Percentiles rank a stretch among this genome's conserved stretches.
Evolutionary conservation across 306 rosid genomes (phyloP).

Genomic region (Oxytropis ochrocephala): DNA sequence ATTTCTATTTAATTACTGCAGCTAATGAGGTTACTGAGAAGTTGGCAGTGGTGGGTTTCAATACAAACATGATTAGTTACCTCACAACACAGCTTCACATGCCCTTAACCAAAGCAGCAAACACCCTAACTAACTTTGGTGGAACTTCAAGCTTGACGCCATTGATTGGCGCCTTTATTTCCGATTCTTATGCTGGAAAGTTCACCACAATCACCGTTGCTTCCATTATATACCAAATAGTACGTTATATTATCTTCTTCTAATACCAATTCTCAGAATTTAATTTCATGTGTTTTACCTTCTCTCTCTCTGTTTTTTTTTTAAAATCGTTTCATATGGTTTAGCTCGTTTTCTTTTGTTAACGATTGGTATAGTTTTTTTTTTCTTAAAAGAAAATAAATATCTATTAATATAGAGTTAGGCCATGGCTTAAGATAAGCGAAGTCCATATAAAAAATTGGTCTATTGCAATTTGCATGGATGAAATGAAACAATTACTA

Average conservation of each 20-base stretch:
- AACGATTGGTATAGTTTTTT: too few relatives aligned
- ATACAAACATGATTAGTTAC: slow-evolving; percentile 79
- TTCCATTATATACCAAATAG: slow-evolving; percentile 74
- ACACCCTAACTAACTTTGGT: slow-evolving; percentile 69
- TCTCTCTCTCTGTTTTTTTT: too few relatives aligned
- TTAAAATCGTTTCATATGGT: too few relatives aligned
- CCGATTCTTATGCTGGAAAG: slow-evolving; percentile 74
- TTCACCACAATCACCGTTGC: slow-evolving; percentile 73
- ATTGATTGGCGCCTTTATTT: slow-evolving; percentile 82
- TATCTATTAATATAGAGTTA: too few relatives aligned
- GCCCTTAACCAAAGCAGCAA: slow-evolving; percentile 91
- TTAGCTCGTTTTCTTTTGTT: too few relatives aligned
- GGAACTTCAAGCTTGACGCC: slow-evolving; percentile 94
- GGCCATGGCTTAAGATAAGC: too few relatives aligned
- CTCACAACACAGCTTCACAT: slow-evolving; percentile 74
- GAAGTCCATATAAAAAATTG: too few relatives aligned
- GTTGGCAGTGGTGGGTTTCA: slow-evolving; percentile 91
- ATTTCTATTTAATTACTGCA: slow-evolving; percentile 7
- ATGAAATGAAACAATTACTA: too few relatives aligned
- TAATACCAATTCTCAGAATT: too few relatives aligned
- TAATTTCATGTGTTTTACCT: too few relatives aligned
- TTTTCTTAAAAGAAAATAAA: too few relatives aligned
- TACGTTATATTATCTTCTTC: background rate
- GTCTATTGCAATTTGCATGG: too few relatives aligned
- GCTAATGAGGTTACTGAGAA: slow-evolving; percentile 85